phyloP scores from a whole-genome alignment of 2,329 filamentous ascomycete genomes.

The Penicillium aurantiogriseum region DNA sequence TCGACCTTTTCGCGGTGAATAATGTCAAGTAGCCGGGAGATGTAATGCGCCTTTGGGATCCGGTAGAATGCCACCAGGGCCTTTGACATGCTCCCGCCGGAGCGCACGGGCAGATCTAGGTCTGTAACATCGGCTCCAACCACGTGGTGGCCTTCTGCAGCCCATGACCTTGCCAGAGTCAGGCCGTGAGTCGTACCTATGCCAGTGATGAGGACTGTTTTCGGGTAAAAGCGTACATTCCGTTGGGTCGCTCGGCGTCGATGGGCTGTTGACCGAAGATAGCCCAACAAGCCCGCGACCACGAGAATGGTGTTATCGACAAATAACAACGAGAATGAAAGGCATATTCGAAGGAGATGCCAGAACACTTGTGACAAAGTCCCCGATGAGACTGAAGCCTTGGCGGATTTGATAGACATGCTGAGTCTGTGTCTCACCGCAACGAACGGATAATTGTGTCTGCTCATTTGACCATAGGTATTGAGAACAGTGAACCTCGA shows the following conservation, averaged over 20 bases:
- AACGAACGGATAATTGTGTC: conserved; percentile 4
- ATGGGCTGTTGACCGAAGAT: conserved; percentile 19
- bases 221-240: conserved; percentile 42
- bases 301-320: conserved; percentile 49
- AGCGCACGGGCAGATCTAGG: conserved; percentile 43
- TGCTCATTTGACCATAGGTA: background rate
- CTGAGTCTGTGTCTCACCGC: conserved; percentile 18
- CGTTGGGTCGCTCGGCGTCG: conserved; percentile 23
- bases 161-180: conserved; percentile 63
- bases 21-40: conserved; percentile 57
- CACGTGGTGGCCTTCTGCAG: conserved; percentile 64
- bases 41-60: conserved; percentile 53
- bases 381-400: conserved; percentile 9
- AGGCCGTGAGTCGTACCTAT: conserved; percentile 72
- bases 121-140: conserved; percentile 67
- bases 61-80: conserved; percentile 57
- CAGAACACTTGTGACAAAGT: conserved; percentile 16
- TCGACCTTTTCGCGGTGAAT: conserved; percentile 61
- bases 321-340: conserved; percentile 45
- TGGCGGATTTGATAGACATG: conserved; percentile 13
- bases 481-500: background rate
- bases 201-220: conserved; percentile 68
- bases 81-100: conserved; percentile 58
- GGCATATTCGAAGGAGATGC: conserved; percentile 27
- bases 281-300: conserved; percentile 29